Base-by-base conservation (phyloP, 176 grass and related monocot genomes). In the Musa beccarii region DNA sequence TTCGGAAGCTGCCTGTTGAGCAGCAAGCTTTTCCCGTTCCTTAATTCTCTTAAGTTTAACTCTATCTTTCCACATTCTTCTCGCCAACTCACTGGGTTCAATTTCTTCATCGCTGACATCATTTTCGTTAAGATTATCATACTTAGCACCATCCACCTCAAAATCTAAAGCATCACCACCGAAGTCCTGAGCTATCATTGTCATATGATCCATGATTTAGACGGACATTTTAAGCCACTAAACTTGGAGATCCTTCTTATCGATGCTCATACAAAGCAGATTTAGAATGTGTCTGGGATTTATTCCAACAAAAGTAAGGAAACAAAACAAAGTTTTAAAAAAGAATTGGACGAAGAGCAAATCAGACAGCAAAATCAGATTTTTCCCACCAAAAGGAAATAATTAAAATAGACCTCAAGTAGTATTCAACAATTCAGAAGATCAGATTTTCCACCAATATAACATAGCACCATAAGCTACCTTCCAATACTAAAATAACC, bases 21-120 rank as follows among this genome's bases (percentile, higher is more conserved):
- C 24, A 1, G 75, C 77, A 1, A 92, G 76, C 74, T 52, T 88
- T 29, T 91, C 81, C 67, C 80, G 57, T 84, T 93, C 87, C 78
- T 98, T 93, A 53, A 98, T 87, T 79, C 94, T 89, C 80, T 71
- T 84, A 22, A 98, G 84, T 80, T 80, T 98, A 61, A 91, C 71
- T 65, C 72, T 84, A 71, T 98, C 94, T 78, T 98, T 98, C 94
- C 94, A 98, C 90, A 98, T 98, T 43, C 94, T 82, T 49, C 84
- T 83, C 2, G 84, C 80, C 81, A 98, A 80, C 10, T 93, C 90
- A 50, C 91, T 82, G 0, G 88, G 50, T 55, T 98, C 88, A 1
- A 98, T 98, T 80, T 98, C 94, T 81, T 98, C 94, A 1, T 98
- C 90, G 6, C 88, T 93, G 62, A 93, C 90, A 69, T 98, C 90